Base-by-base conservation (phyloP, 148 eudicot species). In the Chenopodium suecicum region DNA sequence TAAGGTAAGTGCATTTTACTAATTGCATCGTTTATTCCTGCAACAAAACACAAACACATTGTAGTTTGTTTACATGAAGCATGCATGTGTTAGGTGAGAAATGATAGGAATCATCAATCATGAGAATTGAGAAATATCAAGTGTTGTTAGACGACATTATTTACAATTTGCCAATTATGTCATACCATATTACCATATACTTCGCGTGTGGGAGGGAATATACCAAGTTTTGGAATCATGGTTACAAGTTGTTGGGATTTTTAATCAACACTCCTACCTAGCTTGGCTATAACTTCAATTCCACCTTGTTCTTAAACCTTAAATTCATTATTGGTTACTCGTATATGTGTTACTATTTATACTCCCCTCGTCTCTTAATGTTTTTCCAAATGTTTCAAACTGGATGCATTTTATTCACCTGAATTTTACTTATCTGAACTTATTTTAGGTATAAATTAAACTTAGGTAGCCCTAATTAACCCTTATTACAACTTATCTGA, bases 61-160 rank as follows among this genome's bases (percentile, higher is more conserved):
- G 62, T 12, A 56, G 62, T 56, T 41, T 56, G 62, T 56, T 56
- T 56, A 12, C 9, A 8, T 7, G 74, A 32, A 44, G 65, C 81
- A 83, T 83, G 65, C 81, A 83, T 83, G 85, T 83, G 81, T 62
- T 83, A 47, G 85, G 85, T 83, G 7, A 83, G 50, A 78, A 52
- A 46, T 64, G 77, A 50, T 64, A 69, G 10, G n/a, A 70, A 32
- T 11, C 52, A 50, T 41, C 44, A 41, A 41, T 41, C 44, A 41
- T 41, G 44, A 41, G 41, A 34, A 34, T 34, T 34, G 41, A 34
- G 44, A 41, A 4, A 41, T 41, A 41, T 41, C 7, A 41, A 41
- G 44, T 41, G 44, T 41, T 41, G 44, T 6, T 41, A 34, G 41
- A 34, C 41, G 34, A 66, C 75, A 75, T 32, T 14, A 41, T 41